Base-by-base conservation (phyloP, 176 grass and related monocot genomes). In the Oryza rufipogon region DNA sequence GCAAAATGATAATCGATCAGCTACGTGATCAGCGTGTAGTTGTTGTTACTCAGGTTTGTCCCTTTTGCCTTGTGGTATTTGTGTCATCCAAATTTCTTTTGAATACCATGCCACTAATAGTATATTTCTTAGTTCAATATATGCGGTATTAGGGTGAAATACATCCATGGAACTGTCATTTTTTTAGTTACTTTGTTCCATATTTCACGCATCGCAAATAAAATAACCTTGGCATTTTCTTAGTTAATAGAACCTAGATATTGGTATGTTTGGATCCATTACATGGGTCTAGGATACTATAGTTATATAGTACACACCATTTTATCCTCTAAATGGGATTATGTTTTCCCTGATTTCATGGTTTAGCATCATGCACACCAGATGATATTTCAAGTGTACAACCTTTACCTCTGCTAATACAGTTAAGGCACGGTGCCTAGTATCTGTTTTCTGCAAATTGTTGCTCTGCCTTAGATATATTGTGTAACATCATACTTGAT, bases 1-100 rank as follows among this genome's bases (percentile, higher is more conserved):
- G 93, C 87, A 93, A 90, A 74, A 93, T 98, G 96, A 98, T 98
- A 76, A 98, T 98, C 6, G 89, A 98, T 79, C 96, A 98, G 56
- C 89, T 98, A 34, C 81, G 87, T 4, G 96, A 94, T 86, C 92
- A 94, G 33, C 92, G 92, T 64, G 89, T 91, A 80, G 89, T 91
- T 78, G 89, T 94, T 84, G 70, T 91, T 71, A 86, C 85, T 88
- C 96, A 98, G 93, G 96, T 98, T 81, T 58, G 48, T 74, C 2
- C 30, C 25, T 30, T 38, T 63, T 63, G n/a, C 80, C 20, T 51
- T 76, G 14, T 28, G 48, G 46, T 70, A 84, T 84, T 68, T 76
- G 3, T 12, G 17, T 11, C n/a, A 74, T 39, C 44, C 30, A 7
- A 75, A 52, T 5, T 66, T 83, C 36, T 64, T 8, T 66, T 74